These are phyloP conservation scores for Vitis rotundifolia DNA, from an alignment of 164 flowering plant species.

Conservation along the genomic window DNA sequence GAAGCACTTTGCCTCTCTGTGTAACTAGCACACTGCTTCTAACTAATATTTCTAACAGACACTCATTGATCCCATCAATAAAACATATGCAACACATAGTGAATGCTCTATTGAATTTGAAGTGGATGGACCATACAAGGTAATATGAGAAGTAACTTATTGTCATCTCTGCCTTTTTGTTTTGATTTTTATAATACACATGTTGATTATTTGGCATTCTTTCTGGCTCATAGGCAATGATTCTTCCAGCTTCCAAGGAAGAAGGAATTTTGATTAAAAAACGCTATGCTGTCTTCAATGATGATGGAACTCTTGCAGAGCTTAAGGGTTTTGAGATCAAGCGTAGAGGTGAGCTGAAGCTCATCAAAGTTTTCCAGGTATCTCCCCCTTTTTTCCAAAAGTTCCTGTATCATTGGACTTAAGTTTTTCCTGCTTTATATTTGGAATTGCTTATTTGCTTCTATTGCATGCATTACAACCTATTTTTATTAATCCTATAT, in stretches of 20 bases:
- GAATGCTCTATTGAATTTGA: slow-evolving; percentile 99
- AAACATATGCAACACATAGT: slow-evolving; percentile 80
- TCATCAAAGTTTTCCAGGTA: slow-evolving; percentile 99
- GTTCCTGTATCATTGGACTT: neutral
- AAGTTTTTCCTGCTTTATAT: neutral
- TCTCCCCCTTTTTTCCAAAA: neutral
- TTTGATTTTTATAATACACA: slow-evolving; percentile 9
- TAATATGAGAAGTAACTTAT: slow-evolving; percentile 12
- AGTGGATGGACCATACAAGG: slow-evolving; percentile 99
- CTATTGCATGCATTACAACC: too few relatives aligned
- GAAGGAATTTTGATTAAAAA: slow-evolving; percentile 97
- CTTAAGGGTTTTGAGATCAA: slow-evolving; percentile 99
- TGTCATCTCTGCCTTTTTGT: slow-evolving; percentile 1
- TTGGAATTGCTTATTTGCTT: neutral
- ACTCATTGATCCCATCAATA: slow-evolving; percentile 72
- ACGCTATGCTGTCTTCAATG: slow-evolving; percentile 99
- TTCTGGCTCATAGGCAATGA: slow-evolving; percentile 76
- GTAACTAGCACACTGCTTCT: neutral
- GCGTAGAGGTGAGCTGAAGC: slow-evolving; percentile 99
- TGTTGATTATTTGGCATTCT: slow-evolving; percentile 7
- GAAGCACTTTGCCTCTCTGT: neutral
- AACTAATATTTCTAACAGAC: slow-evolving; percentile 47
- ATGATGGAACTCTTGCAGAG: slow-evolving; percentile 98
- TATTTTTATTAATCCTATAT: too few relatives aligned
- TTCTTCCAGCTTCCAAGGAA: slow-evolving; percentile 98